Conservation (phyloP, 73 alveolate genomes). For the Paramecium sexaurelia region DNA sequence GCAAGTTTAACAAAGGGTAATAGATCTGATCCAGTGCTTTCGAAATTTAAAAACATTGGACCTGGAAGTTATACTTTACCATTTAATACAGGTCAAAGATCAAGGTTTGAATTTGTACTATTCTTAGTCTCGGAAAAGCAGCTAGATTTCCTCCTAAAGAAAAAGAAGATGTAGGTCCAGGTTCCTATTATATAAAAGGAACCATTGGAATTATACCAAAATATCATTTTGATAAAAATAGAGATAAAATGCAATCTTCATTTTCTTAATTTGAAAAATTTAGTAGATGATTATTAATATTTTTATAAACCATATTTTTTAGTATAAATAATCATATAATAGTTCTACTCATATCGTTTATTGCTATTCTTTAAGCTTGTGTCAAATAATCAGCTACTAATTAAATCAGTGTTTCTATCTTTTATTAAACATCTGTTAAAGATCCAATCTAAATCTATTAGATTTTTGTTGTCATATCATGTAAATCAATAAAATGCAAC, state of each 20-base stretch:
- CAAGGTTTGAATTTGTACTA: constrained; percentile 5
- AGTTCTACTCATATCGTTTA: constrained; percentile 40
- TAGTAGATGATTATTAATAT: neutral
- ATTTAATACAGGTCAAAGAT: neutral
- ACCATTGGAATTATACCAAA: constrained; percentile 48
- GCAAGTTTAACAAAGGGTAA: neutral
- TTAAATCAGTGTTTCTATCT: neutral
- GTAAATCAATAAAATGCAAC: neutral
- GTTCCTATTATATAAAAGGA: neutral
- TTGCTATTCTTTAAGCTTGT: neutral
- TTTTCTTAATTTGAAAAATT: constrained; percentile 18
- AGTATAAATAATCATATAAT: neutral
- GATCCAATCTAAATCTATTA: neutral
- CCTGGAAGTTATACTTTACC: constrained; percentile 21
- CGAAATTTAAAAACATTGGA: constrained; percentile 42
- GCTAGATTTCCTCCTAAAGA: constrained; percentile 19
- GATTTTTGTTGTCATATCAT: constrained; percentile 30
- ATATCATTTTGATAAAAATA: constrained; percentile 44
- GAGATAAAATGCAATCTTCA: constrained; percentile 16
- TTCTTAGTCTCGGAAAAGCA: constrained; percentile 32
- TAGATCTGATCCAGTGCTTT: constrained; percentile 55
- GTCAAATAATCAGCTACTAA: neutral
- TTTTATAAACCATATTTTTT: neutral
- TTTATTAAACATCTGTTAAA: neutral
- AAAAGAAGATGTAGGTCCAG: constrained; percentile 49